A percentile compares a stretch with the other conserved stretches of the same genome.
Conservation (phyloP, 176 grass and related monocot genomes). For the Areca catechu region DNA sequence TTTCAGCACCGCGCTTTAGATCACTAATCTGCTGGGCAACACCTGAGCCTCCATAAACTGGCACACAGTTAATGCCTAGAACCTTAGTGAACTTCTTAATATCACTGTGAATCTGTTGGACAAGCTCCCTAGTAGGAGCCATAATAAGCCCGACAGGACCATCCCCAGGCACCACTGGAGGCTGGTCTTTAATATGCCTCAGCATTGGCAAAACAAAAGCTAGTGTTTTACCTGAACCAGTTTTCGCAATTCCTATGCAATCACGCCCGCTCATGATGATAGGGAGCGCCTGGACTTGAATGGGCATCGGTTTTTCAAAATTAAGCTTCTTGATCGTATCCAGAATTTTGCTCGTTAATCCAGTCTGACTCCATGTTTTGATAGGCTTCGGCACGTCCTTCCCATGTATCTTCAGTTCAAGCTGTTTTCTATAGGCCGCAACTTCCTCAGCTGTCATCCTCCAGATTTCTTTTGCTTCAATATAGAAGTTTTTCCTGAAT, state of each 20-base stretch:
- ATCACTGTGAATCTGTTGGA: conserved; percentile 88
- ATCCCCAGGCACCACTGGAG: conserved; percentile 69
- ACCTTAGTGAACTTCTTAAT: conserved; percentile 86
- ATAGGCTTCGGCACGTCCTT: conserved; percentile 95
- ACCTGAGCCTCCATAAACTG: conserved; percentile 87
- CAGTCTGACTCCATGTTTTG: conserved; percentile 86
- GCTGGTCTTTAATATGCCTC: conserved; percentile 95
- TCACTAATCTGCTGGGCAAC: conserved; percentile 97
- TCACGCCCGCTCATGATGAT: conserved; percentile 93
- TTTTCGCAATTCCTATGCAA: conserved; percentile 92
- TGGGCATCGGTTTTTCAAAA: conserved; percentile 92
- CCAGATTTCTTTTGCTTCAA: conserved; percentile 76
- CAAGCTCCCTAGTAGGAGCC: conserved; percentile 94
- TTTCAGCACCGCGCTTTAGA: conserved; percentile 84
- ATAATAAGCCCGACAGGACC: conserved; percentile 88
- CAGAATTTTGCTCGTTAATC: conserved; percentile 81
- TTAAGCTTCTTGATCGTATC: conserved; percentile 94
- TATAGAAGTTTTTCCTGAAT: conserved; percentile 94
- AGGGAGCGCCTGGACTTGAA: conserved; percentile 76
- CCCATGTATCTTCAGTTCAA: conserved; percentile 90
- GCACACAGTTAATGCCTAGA: conserved; percentile 83
- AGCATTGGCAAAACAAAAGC: conserved; percentile 98
- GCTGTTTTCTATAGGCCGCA: conserved; percentile 48
- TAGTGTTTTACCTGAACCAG: conserved; percentile 91
- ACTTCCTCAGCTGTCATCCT: conserved; percentile 75